Base-by-base conservation (phyloP, 805 yeast species). In the Jamesozyma lodderae region DNA sequence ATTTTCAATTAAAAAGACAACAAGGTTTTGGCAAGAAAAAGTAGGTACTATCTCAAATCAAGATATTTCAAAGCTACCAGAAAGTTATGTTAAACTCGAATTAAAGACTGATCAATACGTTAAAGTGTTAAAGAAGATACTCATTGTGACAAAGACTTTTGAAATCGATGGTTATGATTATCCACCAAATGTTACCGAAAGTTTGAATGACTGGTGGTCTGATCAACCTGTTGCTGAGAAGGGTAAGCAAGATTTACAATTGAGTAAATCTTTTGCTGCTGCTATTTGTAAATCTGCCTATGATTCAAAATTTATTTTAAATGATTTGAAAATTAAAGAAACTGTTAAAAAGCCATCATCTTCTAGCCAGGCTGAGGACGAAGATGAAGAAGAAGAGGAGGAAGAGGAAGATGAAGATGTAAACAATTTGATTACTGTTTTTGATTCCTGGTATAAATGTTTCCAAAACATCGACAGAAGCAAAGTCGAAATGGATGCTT, bases 81-180 rank as follows among this genome's bases (percentile, higher is more conserved):
- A 71, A 30, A 87, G 81, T 45, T 83, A 83, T 59, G 68, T 74
- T 40, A 70, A 72, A 41, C 65, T 83, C 52, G 94, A 82, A 56
- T 67, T 70, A 43, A 73, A 73, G 52, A 77, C 79, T 41, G 90
- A 81, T 56, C 67, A 75, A 36, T 64, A 81, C 48, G 75, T 75
- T 55, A 68, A 67, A 35, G 72, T 77, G 42, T 78, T 79, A 62
- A 75, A 67, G 47, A 68, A 69, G 51, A 51, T 72, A 10, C 49
- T 73, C n/a, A 46, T 63, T 4, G 70, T 75, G 38, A 69, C 80
- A 5, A 68, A 66, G 35, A 83, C 87, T 30, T 83, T 75, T 53
- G 85, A 73, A 51, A 75, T 80, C 44, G 81, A 80, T 48, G 73
- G 82, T 35, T 83, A 83, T 56, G 94, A 83, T 57, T 82, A 81